These are phyloP conservation scores for Scedosporium aurantiacum DNA, from an alignment of 2,329 filamentous ascomycete species.

Conservation along the genomic window DNA sequence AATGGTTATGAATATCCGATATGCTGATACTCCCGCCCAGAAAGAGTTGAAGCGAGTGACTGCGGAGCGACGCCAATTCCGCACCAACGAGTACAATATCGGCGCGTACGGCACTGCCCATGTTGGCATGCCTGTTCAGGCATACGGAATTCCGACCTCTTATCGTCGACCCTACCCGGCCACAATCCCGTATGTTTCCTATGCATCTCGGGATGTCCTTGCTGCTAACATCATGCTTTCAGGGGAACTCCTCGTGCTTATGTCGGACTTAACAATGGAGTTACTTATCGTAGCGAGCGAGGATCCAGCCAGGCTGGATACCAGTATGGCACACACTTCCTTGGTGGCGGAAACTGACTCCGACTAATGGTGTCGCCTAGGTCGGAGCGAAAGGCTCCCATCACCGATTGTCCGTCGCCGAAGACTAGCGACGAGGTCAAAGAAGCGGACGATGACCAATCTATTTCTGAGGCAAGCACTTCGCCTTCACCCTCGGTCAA, in stretches of 20 bases:
- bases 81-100: slow-evolving; percentile 88
- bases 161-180: slow-evolving; percentile 21
- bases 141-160: slow-evolving; percentile 12
- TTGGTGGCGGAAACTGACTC: slow-evolving; percentile 6
- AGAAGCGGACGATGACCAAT: slow-evolving; percentile 42
- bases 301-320: neutral
- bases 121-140: slow-evolving; percentile 36
- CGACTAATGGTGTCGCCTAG: slow-evolving; percentile 12
- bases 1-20: slow-evolving; percentile 84
- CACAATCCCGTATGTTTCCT: slow-evolving; percentile 27
- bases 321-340: neutral
- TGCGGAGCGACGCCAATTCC: slow-evolving; percentile 87
- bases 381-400: slow-evolving; percentile 21
- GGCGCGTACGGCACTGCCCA: slow-evolving; percentile 55
- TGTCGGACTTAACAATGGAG: neutral
- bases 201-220: slow-evolving; percentile 18
- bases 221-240: slow-evolving; percentile 14
- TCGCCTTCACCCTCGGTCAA: slow-evolving; percentile 35
- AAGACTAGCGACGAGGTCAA: slow-evolving; percentile 41
- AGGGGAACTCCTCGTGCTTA: neutral
- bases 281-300: slow-evolving; percentile 1
- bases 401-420: slow-evolving; percentile 22
- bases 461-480: slow-evolving; percentile 31
- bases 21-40: slow-evolving; percentile 91
- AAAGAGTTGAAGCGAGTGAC: slow-evolving; percentile 96